Evolutionary conservation across 495 filamentous ascomycete species (phyloP).

Genomic region (Podospora appendiculata): DNA sequence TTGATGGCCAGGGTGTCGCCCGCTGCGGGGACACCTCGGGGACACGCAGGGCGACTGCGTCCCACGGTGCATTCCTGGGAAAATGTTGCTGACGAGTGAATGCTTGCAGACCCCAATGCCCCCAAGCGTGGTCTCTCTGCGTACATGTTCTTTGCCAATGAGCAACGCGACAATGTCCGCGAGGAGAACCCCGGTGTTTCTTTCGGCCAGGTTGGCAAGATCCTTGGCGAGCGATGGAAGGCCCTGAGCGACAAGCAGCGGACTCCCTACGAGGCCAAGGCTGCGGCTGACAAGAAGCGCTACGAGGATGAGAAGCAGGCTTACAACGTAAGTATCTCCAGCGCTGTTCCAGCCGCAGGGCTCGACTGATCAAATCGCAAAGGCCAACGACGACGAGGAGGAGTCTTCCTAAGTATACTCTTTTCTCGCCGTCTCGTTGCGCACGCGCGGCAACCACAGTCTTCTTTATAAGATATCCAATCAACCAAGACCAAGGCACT

Average conservation of each 20-base stretch:
- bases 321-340: slow-evolving; percentile 62
- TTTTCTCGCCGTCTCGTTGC: slow-evolving; percentile 25
- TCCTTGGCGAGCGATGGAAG: slow-evolving; percentile 98
- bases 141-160: slow-evolving; percentile 99
- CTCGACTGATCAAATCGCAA: slow-evolving; percentile 21
- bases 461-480: slow-evolving; percentile 23
- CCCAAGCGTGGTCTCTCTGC: slow-evolving; percentile 98
- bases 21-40: no score
- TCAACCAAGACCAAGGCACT: slow-evolving; percentile 15
- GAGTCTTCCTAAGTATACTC: slow-evolving; percentile 24
- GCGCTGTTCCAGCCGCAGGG: background rate
- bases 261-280: slow-evolving; percentile 90
- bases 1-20: no score
- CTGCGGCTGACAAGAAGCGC: slow-evolving; percentile 92
- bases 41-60: no score
- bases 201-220: slow-evolving; percentile 97
- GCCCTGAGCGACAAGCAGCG: slow-evolving; percentile 81
- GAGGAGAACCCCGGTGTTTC: slow-evolving; percentile 97
- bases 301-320: slow-evolving; percentile 95
- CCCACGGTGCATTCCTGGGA: no score
- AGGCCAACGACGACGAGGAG: slow-evolving; percentile 43
- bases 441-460: slow-evolving; percentile 17
- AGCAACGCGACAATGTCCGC: slow-evolving; percentile 94
- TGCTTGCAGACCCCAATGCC: slow-evolving; percentile 77
- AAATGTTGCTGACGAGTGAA: no score